These are phyloP conservation scores for Aureobasidium namibiae DNA, from an alignment of 2,329 filamentous ascomycete species.

Conservation along the genomic window DNA sequence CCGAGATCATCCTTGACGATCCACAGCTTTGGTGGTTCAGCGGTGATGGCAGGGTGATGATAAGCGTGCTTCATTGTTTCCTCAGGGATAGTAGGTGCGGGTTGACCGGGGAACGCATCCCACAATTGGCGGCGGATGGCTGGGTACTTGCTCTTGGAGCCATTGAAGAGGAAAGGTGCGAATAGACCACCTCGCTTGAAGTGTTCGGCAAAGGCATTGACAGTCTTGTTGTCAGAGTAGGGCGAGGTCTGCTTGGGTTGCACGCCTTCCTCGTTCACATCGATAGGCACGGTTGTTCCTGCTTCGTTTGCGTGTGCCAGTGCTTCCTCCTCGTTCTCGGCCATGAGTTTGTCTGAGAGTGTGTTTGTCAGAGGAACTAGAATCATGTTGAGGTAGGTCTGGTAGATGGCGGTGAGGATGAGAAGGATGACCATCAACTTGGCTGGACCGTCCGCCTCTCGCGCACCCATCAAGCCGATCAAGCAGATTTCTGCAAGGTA, in stretches of 20 bases:
- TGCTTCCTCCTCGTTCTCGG: slow-evolving; percentile 5
- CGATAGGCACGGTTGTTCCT: slow-evolving; percentile 15
- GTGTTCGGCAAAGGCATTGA: slow-evolving; percentile 1
- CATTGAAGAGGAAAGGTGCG: slow-evolving; percentile 5
- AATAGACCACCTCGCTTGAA: slow-evolving; percentile 7
- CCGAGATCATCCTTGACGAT: slow-evolving; percentile 36
- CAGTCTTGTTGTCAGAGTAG: slow-evolving; percentile 7
- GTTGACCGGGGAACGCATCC: slow-evolving; percentile 16
- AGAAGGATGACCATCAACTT: slow-evolving; percentile 34
- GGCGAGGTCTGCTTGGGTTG: slow-evolving; percentile 6
- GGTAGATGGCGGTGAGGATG: slow-evolving; percentile 33
- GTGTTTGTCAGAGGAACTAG: slow-evolving; percentile 25
- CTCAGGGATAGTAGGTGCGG: slow-evolving; percentile 17
- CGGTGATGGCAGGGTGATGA: slow-evolving; percentile 36
- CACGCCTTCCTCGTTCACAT: slow-evolving; percentile 17
- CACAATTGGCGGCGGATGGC: slow-evolving; percentile 1
- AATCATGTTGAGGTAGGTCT: slow-evolving; percentile 27
- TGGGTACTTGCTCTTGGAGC: slow-evolving; percentile 2
- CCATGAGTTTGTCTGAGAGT: slow-evolving; percentile 21
- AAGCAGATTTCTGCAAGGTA: slow-evolving; percentile 39
- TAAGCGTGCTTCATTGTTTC: slow-evolving; percentile 33
- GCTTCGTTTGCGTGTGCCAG: slow-evolving; percentile 20
- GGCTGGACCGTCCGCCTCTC: slow-evolving; percentile 31
- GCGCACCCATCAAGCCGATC: slow-evolving; percentile 38
- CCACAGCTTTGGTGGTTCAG: slow-evolving; percentile 35